phyloP scores from a whole-genome alignment of 495 filamentous ascomycete species.

The Annulohypoxylon stygium region DNA sequence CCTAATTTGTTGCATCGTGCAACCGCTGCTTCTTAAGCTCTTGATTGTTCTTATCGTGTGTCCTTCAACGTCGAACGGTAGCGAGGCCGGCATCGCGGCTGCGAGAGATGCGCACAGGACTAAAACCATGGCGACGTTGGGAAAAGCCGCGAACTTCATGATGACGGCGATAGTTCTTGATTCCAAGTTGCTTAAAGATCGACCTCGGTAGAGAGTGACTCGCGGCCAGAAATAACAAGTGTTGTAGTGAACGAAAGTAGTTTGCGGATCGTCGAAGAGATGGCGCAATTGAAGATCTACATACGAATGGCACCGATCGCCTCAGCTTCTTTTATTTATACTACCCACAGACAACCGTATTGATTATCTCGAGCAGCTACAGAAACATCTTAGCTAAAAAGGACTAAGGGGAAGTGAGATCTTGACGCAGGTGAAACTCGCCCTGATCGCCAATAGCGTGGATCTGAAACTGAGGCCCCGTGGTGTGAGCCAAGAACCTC shows the following conservation, averaged over 20 bases:
- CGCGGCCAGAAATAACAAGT: constrained; percentile 14
- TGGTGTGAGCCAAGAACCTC: constrained; percentile 32
- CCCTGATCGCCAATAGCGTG: constrained; percentile 26
- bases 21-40: constrained; percentile 15
- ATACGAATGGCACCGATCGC: constrained; percentile 36
- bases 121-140: constrained; percentile 27
- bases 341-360: constrained; percentile 1
- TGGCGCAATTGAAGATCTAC: constrained; percentile 37
- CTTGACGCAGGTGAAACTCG: constrained; percentile 46
- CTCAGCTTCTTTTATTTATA: constrained; percentile 35
- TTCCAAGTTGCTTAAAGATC: constrained; percentile 22
- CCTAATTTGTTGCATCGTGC: constrained; percentile 31
- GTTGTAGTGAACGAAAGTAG: constrained; percentile 37
- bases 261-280: constrained; percentile 33
- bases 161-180: background rate
- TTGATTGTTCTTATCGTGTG: constrained; percentile 4
- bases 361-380: constrained; percentile 26
- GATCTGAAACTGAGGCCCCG: constrained; percentile 37
- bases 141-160: constrained; percentile 37
- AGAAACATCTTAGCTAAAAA: constrained; percentile 21
- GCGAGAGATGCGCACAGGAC: constrained; percentile 28
- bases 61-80: constrained; percentile 24
- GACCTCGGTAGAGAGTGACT: constrained; percentile 31
- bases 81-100: constrained; percentile 26
- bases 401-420: constrained; percentile 26